These are phyloP conservation scores for Coprinopsis cinerea DNA, from an alignment of 768 basidiomycete genomes.

Conservation along the genomic window DNA sequence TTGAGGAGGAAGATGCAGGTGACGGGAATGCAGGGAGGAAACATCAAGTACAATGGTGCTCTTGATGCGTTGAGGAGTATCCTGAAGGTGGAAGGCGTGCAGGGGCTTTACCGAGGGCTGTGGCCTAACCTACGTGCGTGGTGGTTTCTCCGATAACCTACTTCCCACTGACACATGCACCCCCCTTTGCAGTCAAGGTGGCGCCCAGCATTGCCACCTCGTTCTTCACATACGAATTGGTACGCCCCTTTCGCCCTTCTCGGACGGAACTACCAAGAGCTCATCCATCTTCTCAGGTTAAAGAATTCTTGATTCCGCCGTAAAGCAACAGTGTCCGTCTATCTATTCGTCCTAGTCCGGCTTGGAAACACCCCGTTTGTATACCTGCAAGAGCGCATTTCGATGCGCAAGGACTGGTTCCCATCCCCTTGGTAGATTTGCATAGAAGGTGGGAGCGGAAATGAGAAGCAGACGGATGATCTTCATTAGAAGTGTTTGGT, in stretches of 20 bases:
- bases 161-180: conserved; percentile 5
- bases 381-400: too few species aligned
- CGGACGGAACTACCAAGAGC: not conserved
- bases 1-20: conserved; percentile 95
- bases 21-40: conserved; percentile 62
- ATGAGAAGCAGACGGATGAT: not conserved
- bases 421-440: too few species aligned
- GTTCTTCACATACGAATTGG: conserved; percentile 79
- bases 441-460: not conserved
- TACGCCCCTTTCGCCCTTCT: conserved; percentile 14
- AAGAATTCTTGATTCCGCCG: conserved; percentile 28
- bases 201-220: conserved; percentile 85
- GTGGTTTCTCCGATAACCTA: conserved; percentile 9
- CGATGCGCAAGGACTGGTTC: too few species aligned
- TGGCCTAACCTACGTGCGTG: conserved; percentile 85
- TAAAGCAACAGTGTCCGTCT: conserved; percentile 9
- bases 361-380: too few species aligned
- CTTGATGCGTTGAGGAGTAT: conserved; percentile 71
- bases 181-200: conserved; percentile 76
- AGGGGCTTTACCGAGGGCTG: conserved; percentile 76
- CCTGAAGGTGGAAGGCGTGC: conserved; percentile 64
- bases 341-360: too few species aligned
- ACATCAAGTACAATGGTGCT: conserved; percentile 73
- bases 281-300: conserved; percentile 20
- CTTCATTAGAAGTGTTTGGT: not conserved